Base-by-base conservation (phyloP, 805 yeast species). In the Saturnispora bothae region DNA sequence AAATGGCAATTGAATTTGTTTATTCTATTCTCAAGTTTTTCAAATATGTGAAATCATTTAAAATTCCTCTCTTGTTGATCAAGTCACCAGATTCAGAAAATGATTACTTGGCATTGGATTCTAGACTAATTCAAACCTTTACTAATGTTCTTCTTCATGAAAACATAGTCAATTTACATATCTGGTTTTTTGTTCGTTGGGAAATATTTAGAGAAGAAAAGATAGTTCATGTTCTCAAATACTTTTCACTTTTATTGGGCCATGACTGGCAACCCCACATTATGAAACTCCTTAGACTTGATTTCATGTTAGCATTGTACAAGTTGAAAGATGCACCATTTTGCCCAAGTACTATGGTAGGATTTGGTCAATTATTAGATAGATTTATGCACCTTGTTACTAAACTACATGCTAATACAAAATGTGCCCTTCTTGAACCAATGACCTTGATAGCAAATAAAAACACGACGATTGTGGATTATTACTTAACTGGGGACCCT, bases 231-330 rank as follows among this genome's bases (percentile, higher is more conserved):
- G 76, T 80, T 9, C 52, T 92, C 7, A 64, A 79, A 1, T 89
- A 73, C 51, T 76, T 86, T 50, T 84, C 83, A 51, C 64, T 83
- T 22, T 57, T 84, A 1, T 75, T 85, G 46, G 66, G 74, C 34
- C 28, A 38, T 10, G 10, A 28, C 4, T 68, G 73, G 29, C 78
- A 81, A 41, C 68, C 66, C 36, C 74, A 76, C 30, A 48, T 57
- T 18, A 63, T 76, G 0, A 59, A 71, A 25, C 55, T 83, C 25
- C 78, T 68, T 48, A 63, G 95, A 36, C 52, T 92, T 25, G 96
- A 88, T 53, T 75, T 92, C 51, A 70, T 89, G 69, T 53, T 66
- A 13, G 51, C 70, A 2, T 52, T 83, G 1, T 69, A 75, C 49
- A 64, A 69, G 20, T 60, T 81, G 48, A 59, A 67, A 20, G 61